Evolutionary conservation across 306 rosid genomes (phyloP).

Genomic region (Dryas alaskensis): DNA sequence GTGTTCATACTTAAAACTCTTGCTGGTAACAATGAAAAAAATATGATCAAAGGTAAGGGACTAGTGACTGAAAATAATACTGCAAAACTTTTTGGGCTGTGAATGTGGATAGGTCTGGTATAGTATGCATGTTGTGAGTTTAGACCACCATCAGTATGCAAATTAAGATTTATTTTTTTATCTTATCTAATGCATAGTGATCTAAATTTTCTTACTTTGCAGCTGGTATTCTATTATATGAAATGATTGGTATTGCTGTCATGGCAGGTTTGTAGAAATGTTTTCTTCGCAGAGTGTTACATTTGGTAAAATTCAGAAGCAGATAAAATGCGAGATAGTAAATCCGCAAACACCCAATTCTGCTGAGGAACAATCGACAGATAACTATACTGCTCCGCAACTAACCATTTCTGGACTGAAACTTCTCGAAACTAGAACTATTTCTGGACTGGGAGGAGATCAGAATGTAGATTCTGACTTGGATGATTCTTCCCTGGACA

Average conservation of each 20-base stretch:
- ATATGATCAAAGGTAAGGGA: not conserved
- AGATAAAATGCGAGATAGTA: constrained; percentile 65
- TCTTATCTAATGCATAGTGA: not conserved
- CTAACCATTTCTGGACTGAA: constrained; percentile 13
- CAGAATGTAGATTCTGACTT: constrained; percentile 22
- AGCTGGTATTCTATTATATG: not conserved
- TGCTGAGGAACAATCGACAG: constrained; percentile 17
- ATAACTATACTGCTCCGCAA: constrained; percentile 17
- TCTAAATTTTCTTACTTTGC: not conserved
- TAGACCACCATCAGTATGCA: not conserved
- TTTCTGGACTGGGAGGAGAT: constrained; percentile 31
- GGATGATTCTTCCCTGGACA: constrained; percentile 20
- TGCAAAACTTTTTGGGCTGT: not conserved
- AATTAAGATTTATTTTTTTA: not conserved
- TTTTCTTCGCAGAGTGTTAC: constrained; percentile 50
- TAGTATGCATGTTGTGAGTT: not conserved
- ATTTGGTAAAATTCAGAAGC: constrained; percentile 79
- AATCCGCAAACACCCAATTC: constrained; percentile 35
- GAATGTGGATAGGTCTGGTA: not conserved
- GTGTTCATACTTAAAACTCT: not conserved
- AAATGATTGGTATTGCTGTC: constrained; percentile 18
- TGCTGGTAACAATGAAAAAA: not conserved
- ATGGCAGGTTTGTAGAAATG: constrained; percentile 58
- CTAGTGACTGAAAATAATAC: not conserved
- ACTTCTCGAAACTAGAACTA: not conserved